Percentiles rank a stretch among this genome's conserved stretches.
These are phyloP conservation scores for Centrapalus pauciflorus DNA, from an alignment of 129 eudicot genomes.

Conservation along the genomic window DNA sequence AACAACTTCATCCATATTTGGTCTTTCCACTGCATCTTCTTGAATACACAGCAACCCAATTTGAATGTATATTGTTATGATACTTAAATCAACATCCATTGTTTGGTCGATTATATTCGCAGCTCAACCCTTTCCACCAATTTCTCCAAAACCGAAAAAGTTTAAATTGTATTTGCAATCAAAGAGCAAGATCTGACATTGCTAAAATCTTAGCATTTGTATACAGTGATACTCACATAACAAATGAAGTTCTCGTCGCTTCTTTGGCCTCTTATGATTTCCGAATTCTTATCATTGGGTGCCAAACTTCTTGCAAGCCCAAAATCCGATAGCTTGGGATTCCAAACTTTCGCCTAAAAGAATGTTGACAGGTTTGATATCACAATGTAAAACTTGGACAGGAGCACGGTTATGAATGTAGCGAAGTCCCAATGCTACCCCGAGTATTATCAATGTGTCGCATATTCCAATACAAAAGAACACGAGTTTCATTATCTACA, in stretches of 20 bases:
- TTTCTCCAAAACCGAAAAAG: background rate
- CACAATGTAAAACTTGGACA: too few relatives aligned
- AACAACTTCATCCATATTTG: background rate
- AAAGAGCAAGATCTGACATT: too few relatives aligned
- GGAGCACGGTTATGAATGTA: too few relatives aligned
- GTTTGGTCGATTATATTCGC: background rate
- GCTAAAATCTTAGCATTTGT: background rate
- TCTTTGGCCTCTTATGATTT: constrained; percentile 2
- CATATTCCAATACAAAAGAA: too few relatives aligned
- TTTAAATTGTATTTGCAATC: background rate
- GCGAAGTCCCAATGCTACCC: too few relatives aligned
- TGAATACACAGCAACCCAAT: background rate
- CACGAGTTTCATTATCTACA: too few relatives aligned
- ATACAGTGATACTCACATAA: background rate
- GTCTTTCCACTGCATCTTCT: background rate
- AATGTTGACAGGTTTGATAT: too few relatives aligned
- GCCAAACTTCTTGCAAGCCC: too few relatives aligned
- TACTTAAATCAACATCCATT: background rate
- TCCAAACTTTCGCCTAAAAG: too few relatives aligned
- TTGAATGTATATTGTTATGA: constrained; percentile 2
- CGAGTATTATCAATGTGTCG: too few relatives aligned
- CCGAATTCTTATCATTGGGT: too few relatives aligned
- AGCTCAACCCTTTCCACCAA: constrained; percentile 1
- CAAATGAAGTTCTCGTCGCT: background rate
- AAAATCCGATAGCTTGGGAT: too few relatives aligned